Conservation (phyloP, 2,329 filamentous ascomycete genomes). For the Fusarium sp. region DNA sequence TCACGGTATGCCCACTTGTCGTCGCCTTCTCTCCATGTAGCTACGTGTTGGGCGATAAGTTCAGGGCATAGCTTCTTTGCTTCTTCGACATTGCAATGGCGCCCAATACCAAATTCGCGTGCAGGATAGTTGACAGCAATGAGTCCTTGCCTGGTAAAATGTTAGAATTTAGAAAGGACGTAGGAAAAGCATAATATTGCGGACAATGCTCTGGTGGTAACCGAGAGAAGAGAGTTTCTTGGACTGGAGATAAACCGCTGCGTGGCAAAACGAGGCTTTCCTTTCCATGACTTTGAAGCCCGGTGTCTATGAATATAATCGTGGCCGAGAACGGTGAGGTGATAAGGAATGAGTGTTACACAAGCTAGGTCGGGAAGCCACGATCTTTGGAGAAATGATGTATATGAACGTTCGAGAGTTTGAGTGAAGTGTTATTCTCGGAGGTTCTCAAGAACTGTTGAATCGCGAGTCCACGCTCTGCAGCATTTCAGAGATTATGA, state of each 20-base stretch:
- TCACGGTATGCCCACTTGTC: slow-evolving; percentile 91
- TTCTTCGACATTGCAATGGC: slow-evolving; percentile 83
- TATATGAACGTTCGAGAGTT: neutral
- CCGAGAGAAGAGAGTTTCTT: neutral
- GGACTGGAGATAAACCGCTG: neutral
- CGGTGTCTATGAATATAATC: neutral
- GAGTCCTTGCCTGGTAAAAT: slow-evolving; percentile 76
- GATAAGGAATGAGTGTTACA: neutral
- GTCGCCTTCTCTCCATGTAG: slow-evolving; percentile 93
- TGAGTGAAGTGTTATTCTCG: too few relatives aligned
- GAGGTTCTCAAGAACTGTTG: neutral
- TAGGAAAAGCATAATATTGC: neutral
- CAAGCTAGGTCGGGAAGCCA: neutral
- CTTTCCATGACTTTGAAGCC: neutral
- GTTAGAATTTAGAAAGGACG: slow-evolving; percentile 27
- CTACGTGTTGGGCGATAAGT: slow-evolving; percentile 90
- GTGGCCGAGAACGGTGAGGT: neutral
- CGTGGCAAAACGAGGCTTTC: slow-evolving; percentile 4
- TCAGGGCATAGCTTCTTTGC: slow-evolving; percentile 88
- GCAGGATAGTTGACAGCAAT: slow-evolving; percentile 98
- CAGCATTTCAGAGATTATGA: neutral
- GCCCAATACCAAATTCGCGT: slow-evolving; percentile 80
- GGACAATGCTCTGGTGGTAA: neutral
- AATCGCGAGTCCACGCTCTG: neutral
- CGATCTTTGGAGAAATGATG: neutral